Base-by-base conservation (phyloP, 768 basidiomycete species). In the Xerocomellus intermedius region DNA sequence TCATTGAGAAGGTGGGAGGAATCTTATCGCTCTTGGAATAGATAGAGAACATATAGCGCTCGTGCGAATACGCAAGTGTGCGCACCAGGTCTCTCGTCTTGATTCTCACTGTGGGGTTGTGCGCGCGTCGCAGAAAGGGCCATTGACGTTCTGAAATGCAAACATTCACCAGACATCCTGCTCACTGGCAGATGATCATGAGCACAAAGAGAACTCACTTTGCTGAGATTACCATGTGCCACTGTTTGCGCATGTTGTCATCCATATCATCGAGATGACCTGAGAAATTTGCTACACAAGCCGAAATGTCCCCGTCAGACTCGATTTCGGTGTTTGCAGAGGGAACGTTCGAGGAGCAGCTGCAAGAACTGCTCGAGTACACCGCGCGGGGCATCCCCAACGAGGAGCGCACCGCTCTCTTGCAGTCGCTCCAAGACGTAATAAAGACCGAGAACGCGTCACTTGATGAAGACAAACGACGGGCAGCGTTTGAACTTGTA, bases 301-400 rank as follows among this genome's bases (percentile, higher is more conserved):
- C 48, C 47, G 75, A 75, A 64, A 91, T 91, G 88, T 73, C 83
- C 54, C 71, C 69, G 60, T 77, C 86, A 62, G 91, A 92, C 74
- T 88, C 89, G 38, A 78, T 93, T 53, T 85, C 91, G 55, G 83
- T 93, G 60, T 93, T 91, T 66, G 85, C 88, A 19, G 91, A 94
- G 73, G 91, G 91, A 48, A 92, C 91, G 2, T 93, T 89, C 63
- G 86, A 88, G 69, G 91, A 94, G 30, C 69, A 94, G 88, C 82
- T 91, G 65, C 80, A 82, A 65, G 91, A 94, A 66, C 75, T 94
- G 36, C 81, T 91, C 43, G 81, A 82, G 65, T 94, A 91, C 69
- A 74, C 91, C 60, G 79, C 84, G 32, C 79, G 85, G 63, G 77
- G 79, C 61, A 78, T 75, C 62, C 72, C 86, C 52, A 91, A 93